Conservation (phyloP, 768 basidiomycete species). For the Boletus rubescentipes region DNA sequence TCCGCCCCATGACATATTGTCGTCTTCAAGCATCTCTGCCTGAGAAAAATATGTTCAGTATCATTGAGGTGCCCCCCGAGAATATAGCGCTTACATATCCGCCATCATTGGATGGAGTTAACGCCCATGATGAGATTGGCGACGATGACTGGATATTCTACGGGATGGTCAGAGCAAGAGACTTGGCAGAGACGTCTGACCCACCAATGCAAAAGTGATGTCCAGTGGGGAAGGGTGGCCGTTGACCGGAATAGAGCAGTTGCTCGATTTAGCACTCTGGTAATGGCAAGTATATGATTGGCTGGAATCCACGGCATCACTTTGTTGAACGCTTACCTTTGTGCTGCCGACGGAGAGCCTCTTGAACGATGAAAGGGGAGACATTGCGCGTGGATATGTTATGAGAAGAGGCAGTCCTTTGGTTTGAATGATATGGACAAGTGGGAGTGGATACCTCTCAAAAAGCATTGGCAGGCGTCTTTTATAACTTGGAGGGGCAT, state of each 20-base stretch:
- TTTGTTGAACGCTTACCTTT: conserved; percentile 15
- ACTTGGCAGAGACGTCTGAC: not conserved
- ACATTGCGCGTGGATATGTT: conserved; percentile 10
- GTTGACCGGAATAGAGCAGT: conserved; percentile 10
- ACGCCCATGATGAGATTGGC: not conserved
- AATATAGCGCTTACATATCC: conserved; percentile 17
- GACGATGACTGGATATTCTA: conserved; percentile 13
- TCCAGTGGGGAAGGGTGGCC: conserved; percentile 21
- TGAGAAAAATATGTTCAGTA: not conserved
- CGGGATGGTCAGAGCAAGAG: not conserved
- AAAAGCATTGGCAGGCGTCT: not conserved
- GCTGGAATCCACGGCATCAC: not conserved
- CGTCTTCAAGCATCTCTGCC: conserved; percentile 31
- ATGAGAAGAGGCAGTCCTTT: not conserved
- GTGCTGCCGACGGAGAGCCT: conserved; percentile 21
- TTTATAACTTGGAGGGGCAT: conserved; percentile 18
- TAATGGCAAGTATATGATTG: not conserved
- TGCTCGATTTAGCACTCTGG: conserved; percentile 21
- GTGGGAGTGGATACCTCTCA: not conserved
- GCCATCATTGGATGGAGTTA: not conserved
- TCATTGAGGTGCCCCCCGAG: not conserved
- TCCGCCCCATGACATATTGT: conserved; percentile 29
- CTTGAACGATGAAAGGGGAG: conserved; percentile 19
- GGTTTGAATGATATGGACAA: not conserved
- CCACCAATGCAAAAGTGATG: conserved; percentile 21